These are phyloP conservation scores for Eutypella sp. DNA, from an alignment of 2,329 filamentous ascomycete species.

Conservation along the genomic window DNA sequence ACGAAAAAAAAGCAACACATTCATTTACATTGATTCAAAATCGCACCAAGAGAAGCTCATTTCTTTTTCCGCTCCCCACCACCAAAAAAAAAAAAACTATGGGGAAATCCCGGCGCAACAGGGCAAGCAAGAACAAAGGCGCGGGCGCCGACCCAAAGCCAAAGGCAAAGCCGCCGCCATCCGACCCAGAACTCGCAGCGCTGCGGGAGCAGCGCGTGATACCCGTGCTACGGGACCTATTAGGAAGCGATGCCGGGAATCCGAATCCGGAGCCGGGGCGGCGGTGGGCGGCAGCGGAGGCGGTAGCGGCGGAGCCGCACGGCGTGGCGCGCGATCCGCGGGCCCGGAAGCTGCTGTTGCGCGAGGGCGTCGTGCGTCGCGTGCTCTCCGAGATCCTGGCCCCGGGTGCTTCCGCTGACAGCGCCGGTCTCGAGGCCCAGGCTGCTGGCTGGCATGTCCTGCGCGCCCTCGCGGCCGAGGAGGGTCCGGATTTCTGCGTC, in stretches of 20 bases:
- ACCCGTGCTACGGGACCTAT: constrained; percentile 56
- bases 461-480: constrained; percentile 55
- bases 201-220: constrained; percentile 60
- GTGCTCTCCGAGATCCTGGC: constrained; percentile 60
- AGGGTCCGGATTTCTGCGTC: constrained; percentile 62
- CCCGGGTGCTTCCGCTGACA: too few relatives aligned
- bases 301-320: too few relatives aligned
- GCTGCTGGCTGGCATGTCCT: constrained; percentile 66
- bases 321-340: constrained; percentile 57
- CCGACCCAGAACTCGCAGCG: constrained; percentile 59
- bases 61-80: neutral
- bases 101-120: constrained; percentile 56
- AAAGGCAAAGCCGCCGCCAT: constrained; percentile 55
- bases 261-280: constrained; percentile 55
- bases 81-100: constrained; percentile 32
- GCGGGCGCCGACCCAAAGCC: constrained; percentile 45
- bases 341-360: constrained; percentile 59
- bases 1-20: too few relatives aligned
- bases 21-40: too few relatives aligned
- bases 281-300: constrained; percentile 55
- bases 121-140: constrained; percentile 44
- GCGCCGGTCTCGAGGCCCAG: constrained; percentile 57
- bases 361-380: constrained; percentile 61
- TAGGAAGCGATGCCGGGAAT: too few relatives aligned
- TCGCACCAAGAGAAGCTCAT: too few relatives aligned